Base-by-base conservation (phyloP, 78 protist species). In the Dictyostelium brefeldianum region DNA sequence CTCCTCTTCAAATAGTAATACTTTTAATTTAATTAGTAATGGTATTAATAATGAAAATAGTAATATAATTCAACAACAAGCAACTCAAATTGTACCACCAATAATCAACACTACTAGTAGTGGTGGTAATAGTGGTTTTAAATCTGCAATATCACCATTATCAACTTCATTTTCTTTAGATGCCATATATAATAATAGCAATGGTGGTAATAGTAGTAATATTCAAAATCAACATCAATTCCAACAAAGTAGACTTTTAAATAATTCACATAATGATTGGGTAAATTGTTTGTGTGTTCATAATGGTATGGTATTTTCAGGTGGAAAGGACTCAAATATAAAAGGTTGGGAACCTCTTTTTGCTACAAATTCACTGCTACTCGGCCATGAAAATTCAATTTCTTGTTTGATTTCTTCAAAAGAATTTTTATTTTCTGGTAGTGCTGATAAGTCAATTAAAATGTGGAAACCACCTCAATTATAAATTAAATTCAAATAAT, bases 311-410 rank as follows among this genome's bases (percentile, higher is more conserved):
- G 27, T 87, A 22, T 87, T 53, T 78, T 87, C 93, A n/a, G 84
- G 84, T 62, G 80, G 93, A 41, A 54, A 81, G 56, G 93, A 87
- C 59, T 56, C 93, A 74, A 87, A 81, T 48, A 87, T 87, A 56
- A 87, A 87, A 87, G 93, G 93, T 77, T 87, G 93, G 93, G 93
- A 87, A 50, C 77, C 93, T 22, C 48, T 31, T 15, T 50, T 77
- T n/a, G 7, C 78, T 31, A 50, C 64, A 27, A 77, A 47, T 27
- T 22, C 25, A 4, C 56, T 36, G 5, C 27, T 87, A n/a, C 7
- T 87, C 1, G 93, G 93, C 36, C 93, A 87, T 20, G 93, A 87
- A 12, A 77, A 83, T 9, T 74, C 93, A 12, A 54, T 87, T 18
- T 75, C 79, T 51, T 87, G 93, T 87, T 18, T 87, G 48, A 46